These are phyloP conservation scores for Achaetomium macrosporum DNA, from an alignment of 2,329 filamentous ascomycete species.

Conservation along the genomic window DNA sequence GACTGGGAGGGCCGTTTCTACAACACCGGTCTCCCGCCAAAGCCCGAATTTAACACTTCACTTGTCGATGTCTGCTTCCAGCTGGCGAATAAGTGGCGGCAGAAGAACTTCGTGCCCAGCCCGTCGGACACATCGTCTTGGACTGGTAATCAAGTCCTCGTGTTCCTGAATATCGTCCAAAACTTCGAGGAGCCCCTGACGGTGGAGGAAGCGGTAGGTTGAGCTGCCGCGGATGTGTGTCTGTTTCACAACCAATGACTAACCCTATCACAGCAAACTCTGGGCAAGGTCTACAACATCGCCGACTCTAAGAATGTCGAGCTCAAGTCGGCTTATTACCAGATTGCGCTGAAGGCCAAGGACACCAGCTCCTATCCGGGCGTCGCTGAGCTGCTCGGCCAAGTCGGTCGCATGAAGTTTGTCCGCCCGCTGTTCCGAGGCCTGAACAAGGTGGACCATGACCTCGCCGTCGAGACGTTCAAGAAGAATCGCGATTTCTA, in stretches of 20 bases:
- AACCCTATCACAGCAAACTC: constrained; percentile 37
- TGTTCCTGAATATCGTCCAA: constrained; percentile 80
- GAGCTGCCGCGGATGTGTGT: constrained; percentile 2
- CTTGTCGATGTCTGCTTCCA: constrained; percentile 81
- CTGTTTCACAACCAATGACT: not conserved
- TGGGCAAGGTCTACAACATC: constrained; percentile 72
- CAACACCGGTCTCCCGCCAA: constrained; percentile 78
- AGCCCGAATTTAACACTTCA: constrained; percentile 84
- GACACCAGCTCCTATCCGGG: constrained; percentile 64
- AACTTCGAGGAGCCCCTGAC: constrained; percentile 59
- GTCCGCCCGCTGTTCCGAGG: constrained; percentile 78
- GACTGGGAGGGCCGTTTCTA: constrained; percentile 93
- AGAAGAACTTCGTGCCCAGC: constrained; percentile 57
- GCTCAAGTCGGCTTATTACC: constrained; percentile 73
- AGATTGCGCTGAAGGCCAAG: constrained; percentile 69
- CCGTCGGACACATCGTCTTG: constrained; percentile 65
- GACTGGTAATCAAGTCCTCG: constrained; percentile 81
- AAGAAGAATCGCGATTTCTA: constrained; percentile 87
- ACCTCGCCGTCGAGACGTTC: constrained; percentile 75
- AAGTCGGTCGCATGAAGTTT: constrained; percentile 94
- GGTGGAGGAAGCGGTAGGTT: constrained; percentile 51
- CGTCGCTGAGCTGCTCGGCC: constrained; percentile 67
- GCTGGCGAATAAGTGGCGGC: constrained; percentile 76
- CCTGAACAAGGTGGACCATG: constrained; percentile 66
- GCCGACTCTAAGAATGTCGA: constrained; percentile 77